Percentiles rank a stretch among this genome's conserved stretches.
phyloP scores from a whole-genome alignment of 352 stramenopile species.

The Globisporangium polare region DNA sequence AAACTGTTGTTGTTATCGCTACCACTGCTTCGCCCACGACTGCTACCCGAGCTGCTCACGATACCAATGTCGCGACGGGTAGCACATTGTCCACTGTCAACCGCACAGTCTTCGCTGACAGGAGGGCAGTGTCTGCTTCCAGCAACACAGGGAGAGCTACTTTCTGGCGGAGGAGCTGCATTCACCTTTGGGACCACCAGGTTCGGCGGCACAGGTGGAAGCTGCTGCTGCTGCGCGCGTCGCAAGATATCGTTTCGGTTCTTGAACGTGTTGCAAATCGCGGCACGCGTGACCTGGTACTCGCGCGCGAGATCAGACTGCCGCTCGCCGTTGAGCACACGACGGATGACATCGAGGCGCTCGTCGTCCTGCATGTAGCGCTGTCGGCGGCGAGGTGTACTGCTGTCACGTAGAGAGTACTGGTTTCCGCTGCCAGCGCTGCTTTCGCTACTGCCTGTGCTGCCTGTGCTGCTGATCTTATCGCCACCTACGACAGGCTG shows the following conservation, averaged over 20 bases:
- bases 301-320: slow-evolving; percentile 61
- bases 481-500: neutral
- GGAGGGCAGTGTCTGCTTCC: neutral
- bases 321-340: slow-evolving; percentile 52
- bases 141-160: too few species aligned
- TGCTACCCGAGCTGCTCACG: neutral
- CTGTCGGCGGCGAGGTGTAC: neutral
- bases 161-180: neutral
- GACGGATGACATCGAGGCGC: slow-evolving; percentile 11
- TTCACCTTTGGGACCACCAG: neutral
- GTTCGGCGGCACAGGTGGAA: neutral
- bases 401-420: neutral
- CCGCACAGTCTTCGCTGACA: neutral
- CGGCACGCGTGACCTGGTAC: slow-evolving; percentile 54
- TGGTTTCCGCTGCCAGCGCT: neutral
- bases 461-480: neutral
- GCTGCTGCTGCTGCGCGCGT: slow-evolving; percentile 12
- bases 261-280: slow-evolving; percentile 67
- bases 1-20: neutral
- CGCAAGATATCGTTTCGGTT: slow-evolving; percentile 45
- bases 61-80: neutral
- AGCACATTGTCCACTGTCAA: neutral
- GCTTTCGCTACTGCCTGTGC: neutral
- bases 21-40: neutral
- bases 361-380: slow-evolving; percentile 13